Evolutionary conservation across 106 monocot species (phyloP).

Genomic region (Phalaenopsis equestris): DNA sequence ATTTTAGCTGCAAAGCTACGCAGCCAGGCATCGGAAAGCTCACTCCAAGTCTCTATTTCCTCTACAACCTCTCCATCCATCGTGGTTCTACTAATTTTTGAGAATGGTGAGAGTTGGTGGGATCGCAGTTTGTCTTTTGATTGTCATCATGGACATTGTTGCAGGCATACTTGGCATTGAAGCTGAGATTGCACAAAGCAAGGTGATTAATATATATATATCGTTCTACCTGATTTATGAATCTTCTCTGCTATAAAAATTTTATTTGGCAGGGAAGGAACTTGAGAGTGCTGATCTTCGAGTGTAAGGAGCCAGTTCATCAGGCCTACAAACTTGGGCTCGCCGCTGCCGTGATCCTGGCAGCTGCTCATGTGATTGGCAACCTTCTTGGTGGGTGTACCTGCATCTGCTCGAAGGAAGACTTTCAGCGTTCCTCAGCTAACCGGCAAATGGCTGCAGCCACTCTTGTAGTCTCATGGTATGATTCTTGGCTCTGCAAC

Average conservation of each 20-base stretch:
- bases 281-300: constrained; percentile 45
- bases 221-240: too few relatives aligned
- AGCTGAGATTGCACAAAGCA: constrained; percentile 62
- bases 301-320: constrained; percentile 66
- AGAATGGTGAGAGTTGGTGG: constrained; percentile 37
- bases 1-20: background rate
- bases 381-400: constrained; percentile 70
- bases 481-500: background rate
- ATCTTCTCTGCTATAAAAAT: background rate
- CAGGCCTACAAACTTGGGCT: constrained; percentile 63
- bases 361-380: constrained; percentile 51
- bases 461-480: constrained; percentile 69
- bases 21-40: background rate
- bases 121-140: constrained; percentile 42
- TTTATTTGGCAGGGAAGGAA: constrained; percentile 39
- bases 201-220: constrained; percentile 15
- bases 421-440: constrained; percentile 22
- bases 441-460: constrained; percentile 43
- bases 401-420: constrained; percentile 48
- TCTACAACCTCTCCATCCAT: background rate
- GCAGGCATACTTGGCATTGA: constrained; percentile 70
- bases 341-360: constrained; percentile 49
- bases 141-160: constrained; percentile 43
- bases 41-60: background rate
- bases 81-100: background rate